Base-by-base conservation (phyloP, 2,329 filamentous ascomycete species). In the Cladobotryum mycophilum region DNA sequence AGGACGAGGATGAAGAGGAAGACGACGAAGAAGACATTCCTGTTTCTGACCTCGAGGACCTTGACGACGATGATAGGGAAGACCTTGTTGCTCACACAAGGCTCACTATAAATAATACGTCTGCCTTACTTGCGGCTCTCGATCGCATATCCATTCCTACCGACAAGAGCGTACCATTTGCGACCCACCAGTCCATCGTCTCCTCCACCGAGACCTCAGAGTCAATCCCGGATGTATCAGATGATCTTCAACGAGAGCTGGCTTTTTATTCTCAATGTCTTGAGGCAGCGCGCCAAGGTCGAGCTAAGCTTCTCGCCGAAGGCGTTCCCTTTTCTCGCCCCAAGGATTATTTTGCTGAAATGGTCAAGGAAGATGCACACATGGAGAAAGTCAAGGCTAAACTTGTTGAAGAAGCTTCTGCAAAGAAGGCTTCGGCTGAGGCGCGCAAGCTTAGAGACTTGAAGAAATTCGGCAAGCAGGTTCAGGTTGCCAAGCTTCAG, bases 381-480 rank as follows among this genome's bases (percentile, higher is more conserved):
- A 99, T 99, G 93, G 88, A 88, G 67, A 91, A 88, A 78, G 88
- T 99, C 67, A 95, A 95, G 78, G 82, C 85, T 64, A 95, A 95
- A 78, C 76, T 97, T 62, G 80, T 96, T 55, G 91, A 97, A 63
- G 89, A 95, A 64, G 93, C 92, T 0, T 88, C 92, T 11, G 78
- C 83, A 55, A 96, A 96, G 79, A 96, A 96, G 76, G 92, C 93
- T 1, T 81, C 89, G 25, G 84, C 88, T 20, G 93, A 99, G 70
- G 93, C 93, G 6, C 82, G 90, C 67, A 90, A 90, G 73, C 85
- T 92, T 74, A 80, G 93, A 56, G 93, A 99, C 68, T 77, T 97
- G 63, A 97, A 96, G 84, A 99, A 97, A 75, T 99, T 97, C 67
- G 93, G 93, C 67, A 99, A 99, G 76, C 89, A 95, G 69, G 93